These are phyloP conservation scores for Arthrobotrys musiformis DNA, from an alignment of 2,329 filamentous ascomycete genomes.

Conservation along the genomic window DNA sequence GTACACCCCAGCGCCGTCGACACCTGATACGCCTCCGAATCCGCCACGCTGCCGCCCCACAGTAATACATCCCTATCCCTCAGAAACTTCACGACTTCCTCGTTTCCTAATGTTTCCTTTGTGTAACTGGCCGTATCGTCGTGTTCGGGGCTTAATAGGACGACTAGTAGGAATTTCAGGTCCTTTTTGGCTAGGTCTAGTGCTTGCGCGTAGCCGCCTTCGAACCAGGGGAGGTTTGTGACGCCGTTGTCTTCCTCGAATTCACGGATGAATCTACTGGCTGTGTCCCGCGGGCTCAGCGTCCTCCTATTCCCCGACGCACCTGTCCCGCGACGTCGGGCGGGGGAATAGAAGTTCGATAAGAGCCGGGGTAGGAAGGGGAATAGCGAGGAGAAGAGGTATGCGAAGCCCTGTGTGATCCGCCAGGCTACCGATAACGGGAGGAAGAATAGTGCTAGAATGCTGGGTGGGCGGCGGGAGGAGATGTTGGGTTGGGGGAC, in stretches of 20 bases:
- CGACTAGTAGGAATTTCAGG: constrained; percentile 87
- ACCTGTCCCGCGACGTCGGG: constrained; percentile 42
- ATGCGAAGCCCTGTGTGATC: constrained; percentile 75
- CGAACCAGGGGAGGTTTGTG: constrained; percentile 77
- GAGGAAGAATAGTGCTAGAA: constrained; percentile 80
- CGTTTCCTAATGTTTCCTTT: constrained; percentile 80
- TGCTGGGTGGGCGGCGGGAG: constrained; percentile 76
- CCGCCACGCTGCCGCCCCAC: constrained; percentile 92
- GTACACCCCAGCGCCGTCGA: constrained; percentile 86
- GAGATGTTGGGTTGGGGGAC: constrained; percentile 78
- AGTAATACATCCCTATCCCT: constrained; percentile 84
- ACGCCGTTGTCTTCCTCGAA: constrained; percentile 93
- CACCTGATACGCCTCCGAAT: constrained; percentile 94
- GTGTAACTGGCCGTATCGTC: constrained; percentile 88
- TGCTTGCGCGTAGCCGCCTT: constrained; percentile 90
- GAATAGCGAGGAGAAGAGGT: constrained; percentile 77
- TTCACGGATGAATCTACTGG: constrained; percentile 86
- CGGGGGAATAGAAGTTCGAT: constrained; percentile 62
- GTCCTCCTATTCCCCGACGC: constrained; percentile 71
- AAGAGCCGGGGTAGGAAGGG: constrained; percentile 79
- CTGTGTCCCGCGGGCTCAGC: constrained; percentile 85
- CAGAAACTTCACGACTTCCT: constrained; percentile 78
- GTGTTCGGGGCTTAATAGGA: constrained; percentile 90
- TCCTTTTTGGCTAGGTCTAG: constrained; percentile 90
- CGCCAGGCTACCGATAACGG: constrained; percentile 83